Evolutionary conservation across 768 basidiomycete genomes (phyloP), one percentile per base, ranked within the genome.

Genomic region (Leucosporidium yakuticum): DNA sequence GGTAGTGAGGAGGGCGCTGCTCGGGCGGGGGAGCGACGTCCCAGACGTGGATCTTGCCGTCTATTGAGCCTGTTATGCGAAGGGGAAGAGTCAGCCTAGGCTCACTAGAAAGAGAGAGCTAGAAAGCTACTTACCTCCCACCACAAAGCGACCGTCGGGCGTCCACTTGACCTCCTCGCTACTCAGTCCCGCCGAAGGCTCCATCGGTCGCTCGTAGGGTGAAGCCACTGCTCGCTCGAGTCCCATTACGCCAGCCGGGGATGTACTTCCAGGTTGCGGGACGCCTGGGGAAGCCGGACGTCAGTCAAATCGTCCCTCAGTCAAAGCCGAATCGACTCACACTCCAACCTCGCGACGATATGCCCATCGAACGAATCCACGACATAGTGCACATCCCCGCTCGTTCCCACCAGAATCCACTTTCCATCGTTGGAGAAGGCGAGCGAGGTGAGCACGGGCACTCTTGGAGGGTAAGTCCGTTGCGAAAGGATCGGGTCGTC

Each of bases 161-260:
- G 90, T 93, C 91, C 91, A 98, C 17, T 84, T 84, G 6, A 94
- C 88, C 80, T 98, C 96, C 77, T 97, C 92, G 19, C 94, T 91
- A 68, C 91, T 94, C 64, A 84, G 85, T 2, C 92, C 93, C 71
- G 87, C 87, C 21, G 63, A 82, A 77, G 62, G 90, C 85, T 77
- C 87, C 83, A 73, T 90, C 87, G 58, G 71, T 69, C 56, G 69
- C 60, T 80, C 86, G 50, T 77, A 78, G 48, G 78, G 81, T 68
- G 79, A 75, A 27, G 39, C 34, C 56, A 79, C 80, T 54, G 88
- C 84, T 29, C 88, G 83, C 78, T 94, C 94, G 39, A 98, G 79
- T 4, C 92, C 94, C 4, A 83, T 79, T 74, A 90, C 88, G 4
- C 63, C 71, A 32, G 32, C 27, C 0, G 55, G 62, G 23, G 44